Percentiles rank a stretch among this genome's conserved stretches.
Evolutionary conservation across 2,329 filamentous ascomycete genomes (phyloP).

Genomic region (Triangularia verruculosa): DNA sequence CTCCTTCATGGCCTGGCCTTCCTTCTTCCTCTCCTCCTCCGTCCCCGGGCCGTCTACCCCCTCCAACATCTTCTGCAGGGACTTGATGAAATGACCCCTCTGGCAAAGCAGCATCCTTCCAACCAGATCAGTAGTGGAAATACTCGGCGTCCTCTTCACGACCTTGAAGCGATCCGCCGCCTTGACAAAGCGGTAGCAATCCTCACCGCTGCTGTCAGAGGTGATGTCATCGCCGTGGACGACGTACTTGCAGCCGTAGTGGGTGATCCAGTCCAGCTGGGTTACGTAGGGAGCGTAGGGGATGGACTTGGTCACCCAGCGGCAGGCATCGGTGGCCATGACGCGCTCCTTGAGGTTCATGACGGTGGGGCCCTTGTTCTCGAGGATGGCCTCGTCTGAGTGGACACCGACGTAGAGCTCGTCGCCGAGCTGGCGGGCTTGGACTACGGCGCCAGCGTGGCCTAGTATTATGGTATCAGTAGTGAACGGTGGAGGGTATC

Average conservation of each 20-base stretch:
- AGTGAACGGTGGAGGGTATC: neutral
- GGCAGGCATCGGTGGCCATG: slow-evolving; percentile 88
- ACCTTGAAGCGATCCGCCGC: slow-evolving; percentile 91
- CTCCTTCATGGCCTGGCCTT: slow-evolving; percentile 68
- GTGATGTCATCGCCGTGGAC: slow-evolving; percentile 98
- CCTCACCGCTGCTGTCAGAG: slow-evolving; percentile 86
- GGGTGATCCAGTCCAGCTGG: slow-evolving; percentile 85
- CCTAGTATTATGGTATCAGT: slow-evolving; percentile 47
- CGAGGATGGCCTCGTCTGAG: slow-evolving; percentile 90
- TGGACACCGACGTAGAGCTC: slow-evolving; percentile 92
- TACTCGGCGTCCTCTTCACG: slow-evolving; percentile 92
- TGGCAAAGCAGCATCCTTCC: slow-evolving; percentile 96
- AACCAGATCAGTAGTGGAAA: slow-evolving; percentile 96
- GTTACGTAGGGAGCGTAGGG: slow-evolving; percentile 92
- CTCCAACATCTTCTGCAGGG: slow-evolving; percentile 63
- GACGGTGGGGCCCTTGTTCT: slow-evolving; percentile 96
- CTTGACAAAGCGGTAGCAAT: slow-evolving; percentile 98
- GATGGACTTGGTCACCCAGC: slow-evolving; percentile 85
- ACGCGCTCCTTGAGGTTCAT: slow-evolving; percentile 91
- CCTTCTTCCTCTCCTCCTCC: slow-evolving; percentile 59
- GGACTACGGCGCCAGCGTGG: slow-evolving; percentile 94
- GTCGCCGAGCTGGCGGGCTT: slow-evolving; percentile 85
- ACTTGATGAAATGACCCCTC: slow-evolving; percentile 88
- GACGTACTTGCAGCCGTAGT: slow-evolving; percentile 93
- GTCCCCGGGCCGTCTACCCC: slow-evolving; percentile 72